Base-by-base conservation (phyloP, 208 protist genomes). In the Trypanosoma grayi region DNA sequence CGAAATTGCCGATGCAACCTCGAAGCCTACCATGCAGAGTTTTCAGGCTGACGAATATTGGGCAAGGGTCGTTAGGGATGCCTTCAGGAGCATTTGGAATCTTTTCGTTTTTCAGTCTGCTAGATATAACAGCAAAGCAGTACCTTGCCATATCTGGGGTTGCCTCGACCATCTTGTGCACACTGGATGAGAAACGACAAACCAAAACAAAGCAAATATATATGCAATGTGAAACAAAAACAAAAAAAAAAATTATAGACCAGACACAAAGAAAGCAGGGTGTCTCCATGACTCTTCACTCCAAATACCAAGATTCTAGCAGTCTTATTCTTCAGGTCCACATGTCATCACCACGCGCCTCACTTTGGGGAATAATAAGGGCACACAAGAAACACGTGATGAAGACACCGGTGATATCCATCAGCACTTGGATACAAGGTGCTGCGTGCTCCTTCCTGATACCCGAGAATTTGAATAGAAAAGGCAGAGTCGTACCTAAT, bases 131-230 rank as follows among this genome's bases (percentile, higher is more conserved):
- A 37, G 75, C 70, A 62, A 90, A 83, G 74, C 89, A 95, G 68
- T 91, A 95, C 53, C 66, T 77, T n/a, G 81, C 82, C 89, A 95
- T 95, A 20, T 90, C 84, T 4, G 70, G 69, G 8, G 86, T 92
- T 18, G 89, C 85, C 43, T 60, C 58, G 28, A 77, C 48, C 62
- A 82, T 79, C 13, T 30, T 51, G 43, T 52, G 22, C 3, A 41
- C 11, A 8, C n/a, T 37, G 33, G 11, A 37, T 24, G 31, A 39
- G 30, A 28, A 28, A 52, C 28, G 20, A 14, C 37, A 31, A 40
- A 47, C 20, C 9, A 4, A 58, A 30, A 45, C 4, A 20, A 44
- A 51, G 4, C 30, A 34, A 53, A 31, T 45, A 58, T 39, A 58
- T 44, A 47, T 36, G 24, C 18, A 56, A 20, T 47, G 34, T 51